phyloP scores from a whole-genome alignment of 352 stramenopile species.

The Globisporangium abappressorium region DNA sequence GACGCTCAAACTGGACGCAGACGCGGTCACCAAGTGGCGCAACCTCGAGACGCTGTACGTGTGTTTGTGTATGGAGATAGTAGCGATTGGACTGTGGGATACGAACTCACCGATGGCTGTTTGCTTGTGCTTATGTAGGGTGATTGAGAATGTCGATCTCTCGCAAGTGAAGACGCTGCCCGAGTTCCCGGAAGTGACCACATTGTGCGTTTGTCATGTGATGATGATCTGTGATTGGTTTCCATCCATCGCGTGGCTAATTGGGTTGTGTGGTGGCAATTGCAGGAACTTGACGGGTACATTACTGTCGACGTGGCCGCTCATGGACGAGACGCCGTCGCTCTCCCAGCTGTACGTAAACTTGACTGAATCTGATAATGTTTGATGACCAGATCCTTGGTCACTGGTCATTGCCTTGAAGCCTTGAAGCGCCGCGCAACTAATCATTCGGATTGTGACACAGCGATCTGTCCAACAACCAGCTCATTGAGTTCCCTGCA shows the following conservation, averaged over 20 bases:
- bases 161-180: slow-evolving; percentile 15
- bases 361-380: not conserved
- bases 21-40: slow-evolving; percentile 2
- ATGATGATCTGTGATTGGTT: not conserved
- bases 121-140: not conserved
- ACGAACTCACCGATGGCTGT: not conserved
- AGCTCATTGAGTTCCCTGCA: slow-evolving; percentile 1
- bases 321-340: slow-evolving; percentile 12
- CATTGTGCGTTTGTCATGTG: not conserved
- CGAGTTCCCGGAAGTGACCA: slow-evolving; percentile 3
- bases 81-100: no score
- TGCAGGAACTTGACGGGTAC: slow-evolving; percentile 13
- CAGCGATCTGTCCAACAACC: slow-evolving; percentile 16
- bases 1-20: slow-evolving; percentile 9
- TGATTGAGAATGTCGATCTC: slow-evolving; percentile 18
- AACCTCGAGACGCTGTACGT: slow-evolving; percentile 18
- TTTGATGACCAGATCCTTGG: not conserved
- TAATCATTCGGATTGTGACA: not conserved
- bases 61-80: not conserved
- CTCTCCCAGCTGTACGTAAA: slow-evolving; percentile 14
- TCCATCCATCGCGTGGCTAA: not conserved
- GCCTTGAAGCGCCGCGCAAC: not conserved
- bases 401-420: not conserved
- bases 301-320: slow-evolving; percentile 12
- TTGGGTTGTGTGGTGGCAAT: not conserved